A percentile compares a stretch with the other conserved stretches of the same genome.
Evolutionary conservation across 495 filamentous ascomycete genomes (phyloP).

Genomic region (Penicillium ochrochloron): DNA sequence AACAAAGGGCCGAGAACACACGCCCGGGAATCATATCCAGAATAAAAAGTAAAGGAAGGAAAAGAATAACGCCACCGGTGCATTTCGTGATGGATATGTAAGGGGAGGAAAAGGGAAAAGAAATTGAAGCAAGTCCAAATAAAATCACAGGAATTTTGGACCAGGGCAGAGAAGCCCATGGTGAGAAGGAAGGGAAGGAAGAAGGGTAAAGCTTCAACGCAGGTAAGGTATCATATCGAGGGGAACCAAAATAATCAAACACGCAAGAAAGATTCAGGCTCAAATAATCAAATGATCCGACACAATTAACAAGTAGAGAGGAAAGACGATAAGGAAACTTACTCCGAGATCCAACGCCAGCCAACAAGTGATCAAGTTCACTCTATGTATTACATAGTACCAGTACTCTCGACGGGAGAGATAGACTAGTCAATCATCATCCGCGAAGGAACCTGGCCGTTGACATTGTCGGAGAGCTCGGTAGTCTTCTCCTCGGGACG

Average conservation of each 20-base stretch:
- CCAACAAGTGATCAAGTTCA: conserved; percentile 16
- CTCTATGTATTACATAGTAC: conserved; percentile 11
- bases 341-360: conserved; percentile 24
- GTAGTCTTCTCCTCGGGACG: conserved; percentile 73
- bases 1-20: conserved; percentile 16
- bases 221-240: conserved; percentile 46
- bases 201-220: conserved; percentile 19
- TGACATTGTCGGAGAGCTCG: conserved; percentile 63
- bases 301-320: conserved; percentile 17
- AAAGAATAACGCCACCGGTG: conserved; percentile 32
- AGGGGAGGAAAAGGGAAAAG: conserved; percentile 1
- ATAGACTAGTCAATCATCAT: conserved; percentile 85
- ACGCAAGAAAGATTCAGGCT: conserved; percentile 30
- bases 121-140: conserved; percentile 15
- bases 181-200: conserved; percentile 4
- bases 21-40: conserved; percentile 32
- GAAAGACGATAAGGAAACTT: conserved; percentile 16
- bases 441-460: conserved; percentile 59
- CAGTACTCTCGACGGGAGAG: conserved; percentile 12
- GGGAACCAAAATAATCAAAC: conserved; percentile 24
- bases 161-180: not conserved
- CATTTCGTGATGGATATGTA: conserved; percentile 32
- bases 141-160: conserved; percentile 33
- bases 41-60: conserved; percentile 19
- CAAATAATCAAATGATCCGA: conserved; percentile 30